Evolutionary conservation across 2,329 filamentous ascomycete species (phyloP).

Genomic region (Cladosporium velox): DNA sequence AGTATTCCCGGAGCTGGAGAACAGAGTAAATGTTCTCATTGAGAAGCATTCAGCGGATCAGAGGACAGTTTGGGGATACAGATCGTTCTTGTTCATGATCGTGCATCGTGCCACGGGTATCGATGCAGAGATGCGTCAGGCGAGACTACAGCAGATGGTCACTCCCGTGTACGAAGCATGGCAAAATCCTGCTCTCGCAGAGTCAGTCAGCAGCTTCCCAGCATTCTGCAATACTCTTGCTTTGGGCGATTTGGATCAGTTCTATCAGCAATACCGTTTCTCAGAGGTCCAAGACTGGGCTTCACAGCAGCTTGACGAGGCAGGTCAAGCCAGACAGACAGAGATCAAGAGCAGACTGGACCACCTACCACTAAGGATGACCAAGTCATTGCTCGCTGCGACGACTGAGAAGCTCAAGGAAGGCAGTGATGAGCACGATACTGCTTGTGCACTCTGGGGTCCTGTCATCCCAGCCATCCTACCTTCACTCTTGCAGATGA

Average conservation of each 20-base stretch:
- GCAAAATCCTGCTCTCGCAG: slow-evolving; percentile 69
- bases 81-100: slow-evolving; percentile 90
- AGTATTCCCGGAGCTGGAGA: slow-evolving; percentile 82
- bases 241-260: slow-evolving; percentile 77
- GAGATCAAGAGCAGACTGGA: slow-evolving; percentile 75
- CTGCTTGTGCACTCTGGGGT: slow-evolving; percentile 81
- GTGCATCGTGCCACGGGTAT: slow-evolving; percentile 80
- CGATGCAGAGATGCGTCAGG: slow-evolving; percentile 68
- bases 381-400: slow-evolving; percentile 88
- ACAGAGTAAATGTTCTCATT: slow-evolving; percentile 78
- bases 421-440: slow-evolving; percentile 69
- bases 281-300: slow-evolving; percentile 83
- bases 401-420: slow-evolving; percentile 87
- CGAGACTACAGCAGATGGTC: slow-evolving; percentile 74
- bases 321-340: slow-evolving; percentile 76
- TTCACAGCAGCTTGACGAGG: slow-evolving; percentile 70
- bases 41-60: slow-evolving; percentile 73
- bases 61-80: slow-evolving; percentile 81
- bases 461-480: slow-evolving; percentile 79
- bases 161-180: slow-evolving; percentile 80
- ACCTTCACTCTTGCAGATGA: slow-evolving; percentile 80
- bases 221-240: slow-evolving; percentile 79
- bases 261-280: slow-evolving; percentile 72
- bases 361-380: slow-evolving; percentile 77
- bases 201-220: slow-evolving; percentile 70